Base-by-base conservation (phyloP, 805 yeast species). In the Metahyphopichia silvanorum region DNA sequence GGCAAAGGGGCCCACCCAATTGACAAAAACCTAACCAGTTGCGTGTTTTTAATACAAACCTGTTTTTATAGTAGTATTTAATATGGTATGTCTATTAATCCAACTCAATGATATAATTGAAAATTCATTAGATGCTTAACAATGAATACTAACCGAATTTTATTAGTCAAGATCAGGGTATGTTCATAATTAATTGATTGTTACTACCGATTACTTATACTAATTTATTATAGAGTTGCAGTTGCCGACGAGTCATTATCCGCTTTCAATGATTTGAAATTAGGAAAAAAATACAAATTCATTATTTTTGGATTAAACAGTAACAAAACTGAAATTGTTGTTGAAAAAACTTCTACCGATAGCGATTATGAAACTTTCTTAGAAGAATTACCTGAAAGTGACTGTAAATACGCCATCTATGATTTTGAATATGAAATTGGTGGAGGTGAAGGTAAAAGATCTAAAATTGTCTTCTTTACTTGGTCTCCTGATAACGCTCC, bases 401-500 rank as follows among this genome's bases (percentile, higher is more conserved):
- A 91, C 59, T 87, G 97, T 69, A 80, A 89, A 64, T 93, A 93
- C 63, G 98, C 98, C 39, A 80, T 93, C 36, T 93, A 87, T 69
- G 98, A 91, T 69, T 91, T 93, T 53, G 97, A 91, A 71, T 93
- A 89, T 67, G 95, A 88, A 65, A 70, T 86, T 39, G 77, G 83
- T 46, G 79, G 77, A 32, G 89, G 87, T 51, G 98, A 91, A 67
- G 98, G 98, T 61, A 88, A 87, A 76, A 85, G 95, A 74, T 77
- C 81, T 46, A 80, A 78, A 62, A 74, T 79, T 43, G 71, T 77
- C 27, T 79, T 70, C 66, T 69, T 58, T 72, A 85, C 93, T 47
- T 93, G 98, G 98, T 81, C 97, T 42, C 98, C 98, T 54, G 98
- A 93, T 61, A 86, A 95, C 42, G 96, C 98, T 34, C 87, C 93